Base-by-base conservation (phyloP, 2,329 filamentous ascomycete species). In the Ascochyta lentis region DNA sequence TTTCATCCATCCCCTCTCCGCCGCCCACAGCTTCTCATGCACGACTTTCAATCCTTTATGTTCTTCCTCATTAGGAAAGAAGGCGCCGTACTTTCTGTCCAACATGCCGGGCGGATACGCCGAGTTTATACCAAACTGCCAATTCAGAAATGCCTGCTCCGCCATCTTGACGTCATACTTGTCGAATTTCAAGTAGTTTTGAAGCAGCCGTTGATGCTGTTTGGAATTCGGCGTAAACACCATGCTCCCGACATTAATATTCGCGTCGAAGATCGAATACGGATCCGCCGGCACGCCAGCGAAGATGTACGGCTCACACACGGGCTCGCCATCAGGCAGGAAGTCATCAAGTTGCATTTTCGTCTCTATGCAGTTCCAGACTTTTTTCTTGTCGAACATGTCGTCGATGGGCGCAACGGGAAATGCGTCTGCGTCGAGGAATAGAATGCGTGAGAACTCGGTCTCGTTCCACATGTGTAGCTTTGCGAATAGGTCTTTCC, bases 381-480 rank as follows among this genome's bases (percentile, higher is more conserved):
- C 15, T 0, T 56, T 56, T 2, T 66, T 58, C 7, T 69, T 29
- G 9, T 69, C 64, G 45, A 75, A 72, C 56, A 75, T 66, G 6
- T 50, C 58, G 41, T 75, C 72, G 33, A 74, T 60, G 27, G 68
- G 69, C 0, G 56, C 46, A 3, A 73, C 49, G 0, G 72, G 71
- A 12, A 74, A 71, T 0, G 72, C 72, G 48, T 75, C 72, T 0
- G 69, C 71, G 43, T 75, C 72, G 4, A 75, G 56, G 48, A 72
- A 75, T 0, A 70, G 38, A 15, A 75, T 67, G 19, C 65, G 65
- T n/a, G 47, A 49, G 45, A 73, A 75, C 3, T 70, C 63, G 0
- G 64, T 70, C 45, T 73, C 66, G 7, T 62, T 64, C 71, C 70
- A 75, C 69, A 75, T 74, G 56, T 74, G 64, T 16, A 75, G 62